A percentile compares a stretch with the other conserved stretches of the same genome.
Evolutionary conservation across 306 rosid species (phyloP).

Genomic region (Adenanthera pavonina): DNA sequence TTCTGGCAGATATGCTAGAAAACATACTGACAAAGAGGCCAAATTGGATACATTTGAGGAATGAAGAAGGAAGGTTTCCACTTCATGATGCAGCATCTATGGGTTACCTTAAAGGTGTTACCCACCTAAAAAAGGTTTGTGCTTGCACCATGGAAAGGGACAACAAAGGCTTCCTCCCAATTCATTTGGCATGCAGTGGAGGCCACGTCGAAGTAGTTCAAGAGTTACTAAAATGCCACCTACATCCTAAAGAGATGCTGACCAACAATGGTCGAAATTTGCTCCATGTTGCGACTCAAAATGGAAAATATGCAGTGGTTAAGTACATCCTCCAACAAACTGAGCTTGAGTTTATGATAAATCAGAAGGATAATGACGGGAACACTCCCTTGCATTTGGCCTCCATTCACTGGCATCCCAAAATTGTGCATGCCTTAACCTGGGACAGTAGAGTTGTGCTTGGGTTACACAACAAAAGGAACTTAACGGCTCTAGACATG

Average conservation of each 20-base stretch:
- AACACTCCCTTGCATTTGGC: constrained; percentile 50
- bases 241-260: constrained; percentile 23
- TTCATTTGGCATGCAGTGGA: not conserved
- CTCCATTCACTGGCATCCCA: not conserved
- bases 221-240: constrained; percentile 10
- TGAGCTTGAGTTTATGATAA: constrained; percentile 5
- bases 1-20: not conserved
- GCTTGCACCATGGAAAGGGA: not conserved
- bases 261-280: not conserved
- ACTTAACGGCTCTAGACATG: not conserved
- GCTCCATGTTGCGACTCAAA: constrained; percentile 22
- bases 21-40: not conserved
- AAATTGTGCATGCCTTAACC: constrained; percentile 15
- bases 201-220: not conserved
- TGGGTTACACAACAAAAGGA: not conserved
- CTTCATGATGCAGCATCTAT: constrained; percentile 9
- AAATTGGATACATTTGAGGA: constrained; percentile 17
- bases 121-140: too few species aligned
- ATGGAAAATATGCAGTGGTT: constrained; percentile 1
- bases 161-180: not conserved
- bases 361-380: constrained; percentile 14
- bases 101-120: constrained; percentile 43
- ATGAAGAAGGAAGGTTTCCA: not conserved
- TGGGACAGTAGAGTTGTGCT: not conserved
- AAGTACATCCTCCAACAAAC: not conserved